Evolutionary conservation across 805 yeast genomes (phyloP).

Genomic region (Ogataea chonburiensis): DNA sequence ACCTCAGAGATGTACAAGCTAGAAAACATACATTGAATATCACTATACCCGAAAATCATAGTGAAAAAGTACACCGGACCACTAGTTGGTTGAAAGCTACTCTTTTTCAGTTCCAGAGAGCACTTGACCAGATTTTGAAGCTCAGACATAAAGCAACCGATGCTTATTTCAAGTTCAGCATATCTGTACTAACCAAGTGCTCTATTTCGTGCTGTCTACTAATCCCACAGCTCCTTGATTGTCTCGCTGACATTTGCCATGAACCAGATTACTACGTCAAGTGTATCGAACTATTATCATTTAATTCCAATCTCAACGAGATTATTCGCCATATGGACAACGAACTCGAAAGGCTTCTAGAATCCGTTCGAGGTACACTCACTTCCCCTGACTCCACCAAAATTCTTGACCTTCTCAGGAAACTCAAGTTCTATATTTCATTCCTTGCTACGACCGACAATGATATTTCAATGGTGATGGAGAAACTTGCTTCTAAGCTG

Average conservation of each 20-base stretch:
- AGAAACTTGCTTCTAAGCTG: slow-evolving; percentile 12
- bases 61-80: slow-evolving; percentile 36
- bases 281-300: slow-evolving; percentile 18
- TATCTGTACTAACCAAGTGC: slow-evolving; percentile 34
- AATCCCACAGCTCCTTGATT: slow-evolving; percentile 37
- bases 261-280: slow-evolving; percentile 15
- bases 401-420: slow-evolving; percentile 10
- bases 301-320: slow-evolving; percentile 11
- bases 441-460: slow-evolving; percentile 10
- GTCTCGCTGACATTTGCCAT: slow-evolving; percentile 23
- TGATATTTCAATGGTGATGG: slow-evolving; percentile 6
- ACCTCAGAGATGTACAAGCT: slow-evolving; percentile 8
- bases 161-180: slow-evolving; percentile 33
- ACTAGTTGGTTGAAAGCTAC: slow-evolving; percentile 57
- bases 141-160: slow-evolving; percentile 33
- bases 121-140: slow-evolving; percentile 38
- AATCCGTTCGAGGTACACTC: slow-evolving; percentile 19
- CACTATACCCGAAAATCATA: slow-evolving; percentile 16
- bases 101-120: slow-evolving; percentile 46
- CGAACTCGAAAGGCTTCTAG: slow-evolving; percentile 18
- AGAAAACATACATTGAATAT: slow-evolving; percentile 13
- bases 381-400: slow-evolving; percentile 31
- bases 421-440: slow-evolving; percentile 14
- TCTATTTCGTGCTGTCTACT: slow-evolving; percentile 36
- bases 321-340: slow-evolving; percentile 10